These are phyloP conservation scores for Dendrobium officinale DNA, from an alignment of 106 monocot species.

Conservation along the genomic window DNA sequence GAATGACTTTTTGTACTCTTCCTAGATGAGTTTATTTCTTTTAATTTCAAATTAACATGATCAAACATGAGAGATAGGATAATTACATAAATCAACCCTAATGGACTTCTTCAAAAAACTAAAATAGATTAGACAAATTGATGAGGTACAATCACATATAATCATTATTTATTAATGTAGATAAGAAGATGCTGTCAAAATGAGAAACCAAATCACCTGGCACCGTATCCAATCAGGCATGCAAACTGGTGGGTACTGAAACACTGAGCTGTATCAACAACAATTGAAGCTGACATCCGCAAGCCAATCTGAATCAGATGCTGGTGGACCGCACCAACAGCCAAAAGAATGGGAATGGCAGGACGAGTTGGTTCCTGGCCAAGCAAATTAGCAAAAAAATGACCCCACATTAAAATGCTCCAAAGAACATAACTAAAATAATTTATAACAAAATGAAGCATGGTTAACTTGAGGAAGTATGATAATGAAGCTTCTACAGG, in stretches of 20 bases:
- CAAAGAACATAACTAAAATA: neutral
- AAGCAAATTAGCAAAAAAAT: neutral
- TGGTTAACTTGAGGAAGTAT: neutral
- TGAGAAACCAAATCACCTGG: constrained; percentile 44
- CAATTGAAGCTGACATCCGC: constrained; percentile 93
- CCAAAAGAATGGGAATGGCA: constrained; percentile 89
- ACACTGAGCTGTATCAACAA: constrained; percentile 98
- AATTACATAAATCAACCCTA: neutral
- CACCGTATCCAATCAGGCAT: constrained; percentile 99
- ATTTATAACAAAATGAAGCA: neutral
- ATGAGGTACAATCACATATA: too few species aligned
- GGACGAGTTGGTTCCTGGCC: constrained; percentile 86
- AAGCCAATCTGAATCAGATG: constrained; percentile 98
- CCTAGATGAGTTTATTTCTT: too few species aligned
- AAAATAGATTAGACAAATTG: too few species aligned
- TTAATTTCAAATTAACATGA: neutral
- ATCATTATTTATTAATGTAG: too few species aligned
- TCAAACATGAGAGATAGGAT: neutral
- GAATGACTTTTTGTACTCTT: too few species aligned
- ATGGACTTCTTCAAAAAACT: too few species aligned
- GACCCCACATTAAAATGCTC: neutral
- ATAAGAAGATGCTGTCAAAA: neutral
- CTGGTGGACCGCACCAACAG: constrained; percentile 98
- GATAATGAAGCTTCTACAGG: too few species aligned
- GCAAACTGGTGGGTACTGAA: constrained; percentile 99